A percentile compares a stretch with the other conserved stretches of the same genome.
Conservation (phyloP, 2,329 filamentous ascomycete genomes). For the Trichoderma citrinoviride region DNA sequence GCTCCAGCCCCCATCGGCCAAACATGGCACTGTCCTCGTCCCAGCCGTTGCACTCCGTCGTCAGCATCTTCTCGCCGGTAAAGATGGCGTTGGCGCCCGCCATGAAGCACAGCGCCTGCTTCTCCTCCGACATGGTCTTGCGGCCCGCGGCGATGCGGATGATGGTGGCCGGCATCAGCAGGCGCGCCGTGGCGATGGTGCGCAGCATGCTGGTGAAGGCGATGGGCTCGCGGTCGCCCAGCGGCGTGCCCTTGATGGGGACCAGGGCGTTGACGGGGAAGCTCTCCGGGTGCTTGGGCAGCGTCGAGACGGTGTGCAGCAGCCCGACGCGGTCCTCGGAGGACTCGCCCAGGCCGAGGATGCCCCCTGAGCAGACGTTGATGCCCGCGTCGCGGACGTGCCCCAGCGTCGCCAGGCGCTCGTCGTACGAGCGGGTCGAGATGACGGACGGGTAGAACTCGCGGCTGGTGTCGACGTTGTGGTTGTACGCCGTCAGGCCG, state of each 20-base stretch:
- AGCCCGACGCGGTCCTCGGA: constrained; percentile 77
- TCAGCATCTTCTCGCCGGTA: constrained; percentile 93
- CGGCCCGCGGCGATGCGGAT: constrained; percentile 83
- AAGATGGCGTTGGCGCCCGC: constrained; percentile 93
- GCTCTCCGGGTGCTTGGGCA: constrained; percentile 80
- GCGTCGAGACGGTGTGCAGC: constrained; percentile 75
- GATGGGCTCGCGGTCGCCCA: constrained; percentile 71
- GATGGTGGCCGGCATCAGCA: constrained; percentile 82
- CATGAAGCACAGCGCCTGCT: constrained; percentile 86
- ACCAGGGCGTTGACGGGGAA: constrained; percentile 91
- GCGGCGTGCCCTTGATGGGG: constrained; percentile 83
- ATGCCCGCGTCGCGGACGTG: constrained; percentile 84
- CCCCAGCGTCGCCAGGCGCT: constrained; percentile 73
- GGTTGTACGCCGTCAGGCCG: constrained; percentile 87
- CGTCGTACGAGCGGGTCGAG: constrained; percentile 81
- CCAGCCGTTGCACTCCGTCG: constrained; percentile 87
- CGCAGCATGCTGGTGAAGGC: constrained; percentile 76
- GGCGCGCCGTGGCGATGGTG: constrained; percentile 77
- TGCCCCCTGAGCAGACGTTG: constrained; percentile 87
- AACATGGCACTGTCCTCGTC: constrained; percentile 86
- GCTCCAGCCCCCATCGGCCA: constrained; percentile 73
- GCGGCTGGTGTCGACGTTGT: constrained; percentile 87
- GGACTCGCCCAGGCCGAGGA: constrained; percentile 79
- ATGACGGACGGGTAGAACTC: constrained; percentile 88
- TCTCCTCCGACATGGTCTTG: constrained; percentile 80